Evolutionary conservation across 495 filamentous ascomycete species (phyloP), one percentile per base, ranked within the genome.

Genomic region (Hyaloscypha finlandica): DNA sequence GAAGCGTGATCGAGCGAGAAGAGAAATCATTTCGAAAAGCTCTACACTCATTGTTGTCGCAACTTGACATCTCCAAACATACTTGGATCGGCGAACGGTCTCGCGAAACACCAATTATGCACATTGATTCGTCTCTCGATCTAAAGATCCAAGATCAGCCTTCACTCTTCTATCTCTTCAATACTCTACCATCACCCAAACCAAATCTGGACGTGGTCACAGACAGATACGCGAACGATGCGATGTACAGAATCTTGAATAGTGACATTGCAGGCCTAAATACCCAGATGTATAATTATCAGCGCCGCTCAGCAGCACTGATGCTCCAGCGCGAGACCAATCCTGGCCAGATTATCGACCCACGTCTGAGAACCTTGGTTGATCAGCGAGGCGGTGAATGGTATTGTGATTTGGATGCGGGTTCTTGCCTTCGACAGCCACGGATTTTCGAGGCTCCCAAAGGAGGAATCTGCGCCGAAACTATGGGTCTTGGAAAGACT

Each of bases 311-410:
- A 0, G 92, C 91, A 12, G 92, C 92, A 8, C 74, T 88, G 37
- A 97, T 98, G 93, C 76, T 97, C 29, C 90, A 96, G 71, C 86
- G 90, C 57, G 94, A 98, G 75, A 76, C 83, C 11, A 83, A 88
- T 32, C 86, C 91, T 5, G 78, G 80, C 12, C 81, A 83, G 59
- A 81, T 86, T 54, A 76, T 92, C 16, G 94, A 97, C 78, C 92
- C 94, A 11, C 86, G 94, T 6, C 78, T 96, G 6, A 81, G 84
- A 59, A 67, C 75, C 2, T 78, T 81, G 25, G 66, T 72, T 4
- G 85, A 89, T 55, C 92, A 91, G 35, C 77, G 77, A 11, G 91
- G 89, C 3, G 67, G 77, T 20, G 71, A 77, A 2, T 97, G 87
- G 77, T 97, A 91, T 70, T 91, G 89, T 66, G 89, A 94, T 61